Base-by-base conservation (phyloP, 2,329 filamentous ascomycete species). In the Cladosporium austrohemisphaericum region DNA sequence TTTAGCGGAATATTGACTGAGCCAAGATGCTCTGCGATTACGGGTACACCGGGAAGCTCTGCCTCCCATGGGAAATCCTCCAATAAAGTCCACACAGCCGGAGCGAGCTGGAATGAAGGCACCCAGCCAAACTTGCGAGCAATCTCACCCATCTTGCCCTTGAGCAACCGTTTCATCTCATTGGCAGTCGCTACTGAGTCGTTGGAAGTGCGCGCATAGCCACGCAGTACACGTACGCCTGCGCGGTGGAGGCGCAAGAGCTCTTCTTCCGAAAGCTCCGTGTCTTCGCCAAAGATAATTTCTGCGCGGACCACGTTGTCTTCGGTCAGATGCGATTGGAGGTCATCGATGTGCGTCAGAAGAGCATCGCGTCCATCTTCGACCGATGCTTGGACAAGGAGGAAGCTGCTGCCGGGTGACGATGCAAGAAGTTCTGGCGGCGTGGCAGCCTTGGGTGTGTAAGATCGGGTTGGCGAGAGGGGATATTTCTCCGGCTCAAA, bases 1-100 rank as follows among this genome's bases (percentile, higher is more conserved):
- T 41, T n/a, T 18, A 41, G 16, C 10, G 38, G 38, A 2, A 41
- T 18, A 6, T 41, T 22, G 38, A 41, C 38, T 9, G 38, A 41
- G 9, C 38, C 38, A 10, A 41, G 26, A 41, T 41, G 38, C 16
- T 41, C 38, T 5, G 38, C 38, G 26, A 41, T 41, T 2, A 41
- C 25, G 6, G 38, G 26, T 4, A 41, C 19, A 6, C 38, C 38
- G 20, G 38, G 16, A 2, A 41, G 26, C 5, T 31, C 19, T 11
- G n/a, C 38, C 4, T 31, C 11, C 23, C 25, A 41, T 2, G 26
- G 16, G 8, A 41, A 41, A 18, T 41, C 38, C 13, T 41, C 38
- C 9, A 41, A 26, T 26, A 41, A 5, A 10, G 38, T 41, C 38
- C 38, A 41, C 1, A 31, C 38, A 3, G 38, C 38, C 16, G 38